These are phyloP conservation scores for Mucor racemosus DNA, from an alignment of 371 early-diverging fungal genomes.

Conservation along the genomic window DNA sequence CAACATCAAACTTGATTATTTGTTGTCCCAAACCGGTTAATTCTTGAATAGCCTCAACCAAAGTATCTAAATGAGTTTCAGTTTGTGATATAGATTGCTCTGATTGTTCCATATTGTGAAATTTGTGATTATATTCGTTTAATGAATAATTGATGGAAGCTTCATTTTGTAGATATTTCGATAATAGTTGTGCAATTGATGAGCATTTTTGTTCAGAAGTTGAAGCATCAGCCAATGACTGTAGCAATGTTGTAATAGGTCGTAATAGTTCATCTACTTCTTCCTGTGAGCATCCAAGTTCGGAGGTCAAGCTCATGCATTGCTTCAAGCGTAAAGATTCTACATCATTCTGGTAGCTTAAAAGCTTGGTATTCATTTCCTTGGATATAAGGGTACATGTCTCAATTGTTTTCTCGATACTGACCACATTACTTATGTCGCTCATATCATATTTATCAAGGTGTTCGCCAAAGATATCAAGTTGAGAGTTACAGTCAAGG, in stretches of 20 bases:
- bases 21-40: neutral
- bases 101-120: neutral
- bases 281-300: neutral
- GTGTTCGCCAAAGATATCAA: neutral
- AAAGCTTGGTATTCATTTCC: neutral
- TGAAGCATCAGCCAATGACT: neutral
- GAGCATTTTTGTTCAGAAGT: conserved; percentile 9
- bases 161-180: neutral
- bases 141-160: neutral
- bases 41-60: conserved; percentile 24
- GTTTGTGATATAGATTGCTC: conserved; percentile 15
- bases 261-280: neutral
- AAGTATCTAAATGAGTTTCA: conserved; percentile 16
- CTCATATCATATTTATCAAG: neutral
- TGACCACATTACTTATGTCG: neutral
- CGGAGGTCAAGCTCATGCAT: neutral
- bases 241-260: neutral
- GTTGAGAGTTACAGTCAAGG: neutral
- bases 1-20: neutral
- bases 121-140: neutral
- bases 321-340: conserved; percentile 8
- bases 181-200: neutral
- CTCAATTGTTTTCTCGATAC: neutral
- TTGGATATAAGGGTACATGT: neutral
- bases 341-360: neutral